Percentiles rank a stretch among this genome's conserved stretches.
Evolutionary conservation across 2,329 filamentous ascomycete species (phyloP).

Genomic region (Colletotrichum gloeosporioides): DNA sequence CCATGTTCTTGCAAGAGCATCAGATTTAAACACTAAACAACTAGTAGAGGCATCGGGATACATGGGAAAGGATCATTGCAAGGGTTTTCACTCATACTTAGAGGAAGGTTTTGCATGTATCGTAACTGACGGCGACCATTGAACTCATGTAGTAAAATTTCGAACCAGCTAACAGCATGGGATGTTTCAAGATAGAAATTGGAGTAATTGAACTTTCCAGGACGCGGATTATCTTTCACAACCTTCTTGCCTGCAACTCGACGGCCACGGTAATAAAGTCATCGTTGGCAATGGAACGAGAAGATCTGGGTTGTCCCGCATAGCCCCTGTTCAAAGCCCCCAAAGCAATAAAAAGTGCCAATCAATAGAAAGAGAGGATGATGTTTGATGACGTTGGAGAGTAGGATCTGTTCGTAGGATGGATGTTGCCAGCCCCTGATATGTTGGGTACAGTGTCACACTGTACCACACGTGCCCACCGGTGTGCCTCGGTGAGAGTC

Average conservation of each 20-base stretch:
- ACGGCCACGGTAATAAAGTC: neutral
- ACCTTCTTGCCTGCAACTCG: neutral
- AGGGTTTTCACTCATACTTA: neutral
- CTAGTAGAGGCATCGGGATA: neutral
- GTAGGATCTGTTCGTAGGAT: neutral
- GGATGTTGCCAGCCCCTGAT: neutral
- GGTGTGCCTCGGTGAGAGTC: neutral
- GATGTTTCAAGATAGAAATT: neutral
- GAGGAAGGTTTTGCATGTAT: neutral
- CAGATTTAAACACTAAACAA: constrained; percentile 1
- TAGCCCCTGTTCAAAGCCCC: neutral
- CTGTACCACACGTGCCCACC: neutral
- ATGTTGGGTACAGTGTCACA: neutral
- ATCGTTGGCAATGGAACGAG: neutral
- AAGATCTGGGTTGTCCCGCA: neutral
- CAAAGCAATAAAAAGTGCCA: neutral
- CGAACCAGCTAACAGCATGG: neutral
- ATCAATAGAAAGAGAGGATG: neutral
- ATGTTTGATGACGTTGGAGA: neutral
- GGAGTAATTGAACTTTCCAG: neutral
- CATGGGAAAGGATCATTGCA: neutral
- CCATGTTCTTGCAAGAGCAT: constrained; percentile 31
- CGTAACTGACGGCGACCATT: neutral
- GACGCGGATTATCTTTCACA: neutral
- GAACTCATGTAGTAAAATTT: neutral